A percentile compares a stretch with the other conserved stretches of the same genome.
Conservation (phyloP, 331 rosid genomes). For the Erythrophleum ivorense region DNA sequence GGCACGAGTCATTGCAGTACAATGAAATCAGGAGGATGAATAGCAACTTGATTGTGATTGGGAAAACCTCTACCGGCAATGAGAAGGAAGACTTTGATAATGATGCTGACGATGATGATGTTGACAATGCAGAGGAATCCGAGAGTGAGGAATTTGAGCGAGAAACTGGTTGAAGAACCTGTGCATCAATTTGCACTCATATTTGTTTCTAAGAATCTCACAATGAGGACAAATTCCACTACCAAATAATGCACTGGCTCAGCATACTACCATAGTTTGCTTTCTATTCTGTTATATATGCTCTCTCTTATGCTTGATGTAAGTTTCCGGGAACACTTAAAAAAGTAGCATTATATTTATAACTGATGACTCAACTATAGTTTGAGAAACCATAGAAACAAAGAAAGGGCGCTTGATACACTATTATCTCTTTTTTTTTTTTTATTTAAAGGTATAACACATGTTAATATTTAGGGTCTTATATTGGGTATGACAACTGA, state of each 20-base stretch:
- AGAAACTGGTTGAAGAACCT: slow-evolving; percentile 76
- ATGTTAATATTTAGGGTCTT: too few relatives aligned
- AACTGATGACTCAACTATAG: not conserved
- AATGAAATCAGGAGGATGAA: slow-evolving; percentile 78
- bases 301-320: not conserved
- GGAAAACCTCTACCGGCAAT: slow-evolving; percentile 69
- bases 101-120: slow-evolving; percentile 83
- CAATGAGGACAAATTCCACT: not conserved
- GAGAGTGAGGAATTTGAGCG: slow-evolving; percentile 97
- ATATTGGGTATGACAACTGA: too few relatives aligned
- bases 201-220: not conserved
- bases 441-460: too few relatives aligned
- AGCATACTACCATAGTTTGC: not conserved
- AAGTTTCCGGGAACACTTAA: not conserved
- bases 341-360: not conserved
- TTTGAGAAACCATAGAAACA: not conserved
- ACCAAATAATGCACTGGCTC: slow-evolving; percentile 9
- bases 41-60: slow-evolving; percentile 73
- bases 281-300: not conserved
- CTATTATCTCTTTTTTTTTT: too few relatives aligned
- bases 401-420: not conserved
- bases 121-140: slow-evolving; percentile 84
- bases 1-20: slow-evolving; percentile 57
- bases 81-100: slow-evolving; percentile 81
- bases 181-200: slow-evolving; percentile 1